phyloP scores from a whole-genome alignment of 2,329 filamentous ascomycete genomes.

The Daldinia sp. region DNA sequence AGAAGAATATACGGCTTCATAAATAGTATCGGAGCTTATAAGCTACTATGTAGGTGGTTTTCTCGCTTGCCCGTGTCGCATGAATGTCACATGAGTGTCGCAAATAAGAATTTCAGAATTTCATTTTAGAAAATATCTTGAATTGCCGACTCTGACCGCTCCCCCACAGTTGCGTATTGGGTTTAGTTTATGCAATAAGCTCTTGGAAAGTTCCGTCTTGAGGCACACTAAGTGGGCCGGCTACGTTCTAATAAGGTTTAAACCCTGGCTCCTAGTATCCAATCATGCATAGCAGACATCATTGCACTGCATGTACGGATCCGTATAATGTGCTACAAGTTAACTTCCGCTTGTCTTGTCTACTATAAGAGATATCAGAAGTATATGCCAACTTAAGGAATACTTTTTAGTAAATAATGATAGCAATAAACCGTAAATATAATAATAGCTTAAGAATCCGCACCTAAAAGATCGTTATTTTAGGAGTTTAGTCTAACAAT shows the following conservation, averaged over 20 bases:
- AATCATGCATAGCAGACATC: background rate
- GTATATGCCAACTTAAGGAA: no score
- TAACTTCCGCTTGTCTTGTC: no score
- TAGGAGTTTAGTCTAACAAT: no score
- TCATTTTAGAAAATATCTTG: conserved; percentile 22
- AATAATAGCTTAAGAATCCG: no score
- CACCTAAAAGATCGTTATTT: no score
- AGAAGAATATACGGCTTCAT: background rate
- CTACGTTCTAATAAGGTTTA: conserved; percentile 1
- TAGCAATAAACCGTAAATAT: no score
- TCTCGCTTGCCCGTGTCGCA: background rate
- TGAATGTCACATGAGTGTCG: no score
- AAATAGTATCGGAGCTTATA: background rate
- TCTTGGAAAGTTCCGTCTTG: background rate
- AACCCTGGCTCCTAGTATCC: background rate
- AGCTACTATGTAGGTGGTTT: no score
- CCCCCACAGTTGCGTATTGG: conserved; percentile 1
- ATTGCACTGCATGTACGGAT: no score
- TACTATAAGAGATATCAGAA: no score
- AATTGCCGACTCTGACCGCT: conserved; percentile 40
- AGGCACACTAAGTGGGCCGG: background rate
- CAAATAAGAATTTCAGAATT: conserved; percentile 11
- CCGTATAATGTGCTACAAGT: no score
- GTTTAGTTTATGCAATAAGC: conserved; percentile 29
- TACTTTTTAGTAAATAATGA: no score